Conservation (phyloP, 2,329 filamentous ascomycete genomes). For the Aspergillus sp. region DNA sequence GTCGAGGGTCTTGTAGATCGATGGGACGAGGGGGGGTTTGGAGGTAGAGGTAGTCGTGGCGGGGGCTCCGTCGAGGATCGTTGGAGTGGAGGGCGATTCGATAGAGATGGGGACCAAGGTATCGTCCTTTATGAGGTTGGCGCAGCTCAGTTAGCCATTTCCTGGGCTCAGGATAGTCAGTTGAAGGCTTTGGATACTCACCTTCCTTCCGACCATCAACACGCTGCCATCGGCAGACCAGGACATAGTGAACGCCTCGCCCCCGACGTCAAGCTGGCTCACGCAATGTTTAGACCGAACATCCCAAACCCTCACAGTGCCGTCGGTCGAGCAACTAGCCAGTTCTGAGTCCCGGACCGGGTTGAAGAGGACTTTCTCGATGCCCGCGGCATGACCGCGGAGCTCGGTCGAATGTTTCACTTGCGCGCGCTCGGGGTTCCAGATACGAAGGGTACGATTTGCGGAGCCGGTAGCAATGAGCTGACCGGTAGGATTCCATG, state of each 20-base stretch:
- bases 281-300: conserved; percentile 50
- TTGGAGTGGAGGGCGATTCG: conserved; percentile 39
- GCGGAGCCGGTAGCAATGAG: conserved; percentile 85
- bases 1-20: conserved; percentile 41
- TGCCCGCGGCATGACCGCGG: conserved; percentile 46
- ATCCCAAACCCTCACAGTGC: conserved; percentile 52
- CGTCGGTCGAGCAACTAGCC: conserved; percentile 50
- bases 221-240: conserved; percentile 50
- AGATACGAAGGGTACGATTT: conserved; percentile 85
- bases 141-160: not conserved
- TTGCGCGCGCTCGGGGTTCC: conserved; percentile 65
- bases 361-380: conserved; percentile 52
- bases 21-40: conserved; percentile 19
- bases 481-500: conserved; percentile 84
- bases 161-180: not conserved
- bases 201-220: conserved; percentile 49
- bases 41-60: conserved; percentile 8
- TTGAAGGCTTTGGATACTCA: conserved; percentile 18
- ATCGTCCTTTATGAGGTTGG: conserved; percentile 41
- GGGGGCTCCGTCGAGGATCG: conserved; percentile 19
- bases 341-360: conserved; percentile 50
- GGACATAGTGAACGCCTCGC: conserved; percentile 49
- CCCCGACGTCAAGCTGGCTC: conserved; percentile 49
- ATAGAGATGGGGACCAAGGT: conserved; percentile 48
- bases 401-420: conserved; percentile 50